phyloP scores from a whole-genome alignment of 1,284 basidiomycete species.

The Inonotus hispidus region DNA sequence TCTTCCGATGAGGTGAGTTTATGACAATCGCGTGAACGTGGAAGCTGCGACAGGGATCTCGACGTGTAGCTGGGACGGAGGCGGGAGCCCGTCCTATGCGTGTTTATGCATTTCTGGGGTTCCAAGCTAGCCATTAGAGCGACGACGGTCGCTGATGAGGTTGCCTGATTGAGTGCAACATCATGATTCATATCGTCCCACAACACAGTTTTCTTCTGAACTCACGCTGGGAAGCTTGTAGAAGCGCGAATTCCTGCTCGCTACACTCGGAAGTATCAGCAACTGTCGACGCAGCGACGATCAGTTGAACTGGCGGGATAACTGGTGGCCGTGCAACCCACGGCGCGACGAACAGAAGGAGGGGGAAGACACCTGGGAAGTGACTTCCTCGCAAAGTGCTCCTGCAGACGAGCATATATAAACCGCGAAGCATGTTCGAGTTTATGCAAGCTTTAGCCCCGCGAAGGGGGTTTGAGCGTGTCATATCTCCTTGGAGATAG shows the following conservation, averaged over 20 bases:
- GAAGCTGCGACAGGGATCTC: not conserved
- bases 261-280: not conserved
- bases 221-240: not conserved
- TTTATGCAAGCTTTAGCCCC: not conserved
- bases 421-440: not conserved
- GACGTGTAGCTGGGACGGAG: not conserved
- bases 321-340: not conserved
- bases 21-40: not conserved
- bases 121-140: not conserved
- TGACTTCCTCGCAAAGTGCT: not conserved
- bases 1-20: not conserved
- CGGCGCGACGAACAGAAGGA: not conserved
- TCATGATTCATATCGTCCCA: slow-evolving; percentile 4
- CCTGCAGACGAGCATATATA: not conserved
- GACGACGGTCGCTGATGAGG: slow-evolving; percentile 1
- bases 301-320: not conserved
- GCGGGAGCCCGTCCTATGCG: not conserved
- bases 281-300: not conserved
- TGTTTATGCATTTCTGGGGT: not conserved
- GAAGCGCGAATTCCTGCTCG: not conserved
- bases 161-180: slow-evolving; percentile 7
- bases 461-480: not conserved
- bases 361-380: not conserved
- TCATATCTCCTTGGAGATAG: slow-evolving; percentile 4
- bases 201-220: not conserved